These are phyloP conservation scores for Lactifluus hygrophoroides DNA, from an alignment of 768 basidiomycete species.

Conservation along the genomic window DNA sequence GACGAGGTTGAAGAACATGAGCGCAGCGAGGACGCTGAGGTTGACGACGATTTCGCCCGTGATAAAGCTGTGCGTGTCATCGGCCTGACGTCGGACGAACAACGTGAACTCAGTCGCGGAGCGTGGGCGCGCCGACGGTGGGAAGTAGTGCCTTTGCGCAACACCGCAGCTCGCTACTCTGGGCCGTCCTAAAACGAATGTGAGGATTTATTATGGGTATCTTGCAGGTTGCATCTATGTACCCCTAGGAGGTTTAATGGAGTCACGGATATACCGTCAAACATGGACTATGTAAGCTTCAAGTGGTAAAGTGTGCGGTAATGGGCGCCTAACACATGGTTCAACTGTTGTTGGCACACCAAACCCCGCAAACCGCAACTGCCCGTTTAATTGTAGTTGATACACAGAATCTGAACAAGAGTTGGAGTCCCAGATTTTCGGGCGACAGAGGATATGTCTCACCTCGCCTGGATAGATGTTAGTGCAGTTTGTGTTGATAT, in stretches of 20 bases:
- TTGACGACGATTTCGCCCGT: constrained; percentile 60
- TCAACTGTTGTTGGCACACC: too few species aligned
- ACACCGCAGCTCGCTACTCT: constrained; percentile 14
- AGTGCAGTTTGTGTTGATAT: constrained; percentile 44
- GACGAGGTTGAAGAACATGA: constrained; percentile 77
- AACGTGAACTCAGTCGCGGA: constrained; percentile 26
- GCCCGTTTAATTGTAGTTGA: too few species aligned
- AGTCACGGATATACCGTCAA: too few species aligned
- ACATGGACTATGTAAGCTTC: too few species aligned
- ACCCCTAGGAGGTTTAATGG: too few species aligned
- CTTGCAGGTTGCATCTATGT: not conserved
- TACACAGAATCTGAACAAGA: not conserved
- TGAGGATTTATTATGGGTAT: not conserved
- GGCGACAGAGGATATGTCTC: constrained; percentile 17
- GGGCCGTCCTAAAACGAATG: not conserved
- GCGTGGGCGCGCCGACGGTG: constrained; percentile 39
- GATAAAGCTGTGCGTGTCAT: constrained; percentile 49
- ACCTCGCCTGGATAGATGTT: constrained; percentile 77
- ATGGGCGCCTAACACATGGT: too few species aligned
- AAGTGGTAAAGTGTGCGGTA: too few species aligned
- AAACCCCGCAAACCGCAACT: too few species aligned
- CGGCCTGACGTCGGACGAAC: constrained; percentile 36
- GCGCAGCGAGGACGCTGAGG: constrained; percentile 66
- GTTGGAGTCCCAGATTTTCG: not conserved
- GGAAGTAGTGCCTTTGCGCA: constrained; percentile 39